Base-by-base conservation (phyloP, 2,329 filamentous ascomycete species). In the Diatrype stigma region DNA sequence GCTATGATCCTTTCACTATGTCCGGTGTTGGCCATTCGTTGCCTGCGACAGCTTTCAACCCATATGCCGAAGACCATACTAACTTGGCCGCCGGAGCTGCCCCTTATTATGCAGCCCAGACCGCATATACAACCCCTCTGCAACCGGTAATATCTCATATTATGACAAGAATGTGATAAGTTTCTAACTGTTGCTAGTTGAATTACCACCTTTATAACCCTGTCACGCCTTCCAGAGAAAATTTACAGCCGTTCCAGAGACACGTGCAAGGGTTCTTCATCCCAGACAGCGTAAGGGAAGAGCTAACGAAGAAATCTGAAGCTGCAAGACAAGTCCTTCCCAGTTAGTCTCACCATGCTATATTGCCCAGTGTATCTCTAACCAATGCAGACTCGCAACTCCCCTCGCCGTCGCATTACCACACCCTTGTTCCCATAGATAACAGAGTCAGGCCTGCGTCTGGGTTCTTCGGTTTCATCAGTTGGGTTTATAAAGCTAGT, bases 161-260 rank as follows among this genome's bases (percentile, higher is more conserved):
- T 10, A 19, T 16, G 12, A 12, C 34, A 21, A 28, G 45, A 5
- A n/a, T 38, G 46, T 22, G 35, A 40, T 45, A 19, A 32, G 7
- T 23, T 30, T 51, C 63, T 65, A 48, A 66, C 51, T 19, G 45
- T 7, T 50, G 26, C n/a, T 54, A 87, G 84, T 80, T 91, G 6
- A 89, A 93, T 74, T 96, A 96, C 67, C 94, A 99, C 68, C 79
- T 96, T 12, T 99, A 99, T 68, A 89, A 90, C 30, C 91, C 92
- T 0, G 81, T 92, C 51, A 90, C 6, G 85, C 89, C n/a, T 82
- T 91, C 65, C 45, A 59, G 63, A 53, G 88, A 93, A 55, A 90
- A 90, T 56, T 77, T 96, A 28, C 77, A 89, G 58, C 84, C 87
- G 2, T 96, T 96, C 64, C 93, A 99, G 66, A 84, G 90, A 52